Percentiles rank a stretch among this genome's conserved stretches.
These are phyloP conservation scores for Verbascum thapsus DNA, from an alignment of 257 asterid genomes.

Conservation along the genomic window DNA sequence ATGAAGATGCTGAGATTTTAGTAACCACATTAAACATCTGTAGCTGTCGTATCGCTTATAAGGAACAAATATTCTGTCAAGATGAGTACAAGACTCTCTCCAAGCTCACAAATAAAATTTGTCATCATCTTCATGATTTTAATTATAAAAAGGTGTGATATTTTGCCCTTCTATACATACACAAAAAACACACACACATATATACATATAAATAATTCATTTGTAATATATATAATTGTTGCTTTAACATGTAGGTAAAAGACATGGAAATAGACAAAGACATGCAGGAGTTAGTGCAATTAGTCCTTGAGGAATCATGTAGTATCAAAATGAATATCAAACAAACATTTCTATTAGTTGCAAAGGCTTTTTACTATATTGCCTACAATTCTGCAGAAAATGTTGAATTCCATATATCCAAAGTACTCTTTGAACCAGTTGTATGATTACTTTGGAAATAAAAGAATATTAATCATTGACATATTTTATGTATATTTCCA, in stretches of 20 bases:
- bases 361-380: constrained; percentile 12
- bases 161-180: no score
- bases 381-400: constrained; percentile 7
- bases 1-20: constrained; percentile 35
- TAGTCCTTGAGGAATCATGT: constrained; percentile 16
- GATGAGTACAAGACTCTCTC: constrained; percentile 33
- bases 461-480: no score
- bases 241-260: background rate
- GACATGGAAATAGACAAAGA: no score
- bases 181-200: no score
- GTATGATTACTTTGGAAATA: background rate
- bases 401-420: constrained; percentile 20
- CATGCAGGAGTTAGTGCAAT: constrained; percentile 23
- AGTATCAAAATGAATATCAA: constrained; percentile 11
- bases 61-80: constrained; percentile 24
- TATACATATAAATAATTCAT: no score
- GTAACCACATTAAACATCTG: constrained; percentile 40
- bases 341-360: constrained; percentile 25
- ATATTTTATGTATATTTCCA: no score
- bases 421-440: constrained; percentile 28
- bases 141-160: constrained; percentile 26
- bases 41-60: constrained; percentile 27
- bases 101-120: constrained; percentile 34
- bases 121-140: constrained; percentile 19
- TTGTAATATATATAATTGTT: background rate